Base-by-base conservation (phyloP, 2,329 filamentous ascomycete genomes). In the Biscogniauxia mediterranea region DNA sequence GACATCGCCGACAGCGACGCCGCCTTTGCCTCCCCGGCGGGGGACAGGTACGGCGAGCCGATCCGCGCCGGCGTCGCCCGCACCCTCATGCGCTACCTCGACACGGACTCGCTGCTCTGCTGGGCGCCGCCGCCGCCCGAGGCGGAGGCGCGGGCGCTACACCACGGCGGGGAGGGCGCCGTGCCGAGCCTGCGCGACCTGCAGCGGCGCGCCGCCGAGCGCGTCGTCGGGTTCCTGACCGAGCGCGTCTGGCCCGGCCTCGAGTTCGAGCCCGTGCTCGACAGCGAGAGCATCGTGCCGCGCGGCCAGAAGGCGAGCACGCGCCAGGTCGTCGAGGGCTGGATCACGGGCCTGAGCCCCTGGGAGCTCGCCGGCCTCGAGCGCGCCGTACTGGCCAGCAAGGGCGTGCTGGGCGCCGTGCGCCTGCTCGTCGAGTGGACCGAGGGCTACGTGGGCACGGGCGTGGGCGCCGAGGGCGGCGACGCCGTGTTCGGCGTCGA, bases 41-140 rank as follows among this genome's bases (percentile, higher is more conserved):
- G 23, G 23, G 23, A 23, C 23, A 2, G 23, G 26, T 56, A 52
- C 5, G 52, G 52, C 38, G 81, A 70, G 17, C 79, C 81, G 23
- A 81, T 90, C 46, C 84, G 93, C 42, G 74, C 83, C 0, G 79
- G 83, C 50, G 87, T 97, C 54, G 79, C 89, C 17, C 81, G 79
- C 19, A 88, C 86, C 65, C 78, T 95, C 56, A 85, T 98, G 82
- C 85, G 90, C 54, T 98, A 98, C 76, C 84, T 99, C 25, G 88
- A 93, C 69, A 98, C 95, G 0, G 95, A 99, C 77, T 93, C 92
- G 0, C 79, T 98, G 42, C 85, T 99, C 1, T 98, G 94, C 83
- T 97, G 93, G 91, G 92, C 83, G 23, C 82, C 85, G 50, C 80
- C 81, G 1, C 79, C 82, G 1, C 77, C 79, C 28, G 78, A 83